Evolutionary conservation across 495 filamentous ascomycete genomes (phyloP).

Genomic region (Lasiosphaeria hispida): DNA sequence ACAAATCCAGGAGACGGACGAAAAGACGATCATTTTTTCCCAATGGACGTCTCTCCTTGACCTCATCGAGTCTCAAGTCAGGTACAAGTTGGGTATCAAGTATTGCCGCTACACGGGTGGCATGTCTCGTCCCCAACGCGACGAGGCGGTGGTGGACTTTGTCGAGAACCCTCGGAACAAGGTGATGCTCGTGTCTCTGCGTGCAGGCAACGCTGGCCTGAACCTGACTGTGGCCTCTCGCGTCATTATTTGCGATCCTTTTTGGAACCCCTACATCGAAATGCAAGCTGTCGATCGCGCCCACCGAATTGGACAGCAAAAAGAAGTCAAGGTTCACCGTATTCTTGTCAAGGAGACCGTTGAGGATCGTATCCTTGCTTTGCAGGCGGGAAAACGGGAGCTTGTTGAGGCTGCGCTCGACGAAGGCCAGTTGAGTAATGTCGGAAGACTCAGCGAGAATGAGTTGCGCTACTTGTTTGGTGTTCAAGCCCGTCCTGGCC

Average conservation of each 20-base stretch:
- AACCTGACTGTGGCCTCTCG: conserved; percentile 85
- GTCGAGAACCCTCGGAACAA: conserved; percentile 60
- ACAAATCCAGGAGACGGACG: conserved; percentile 36
- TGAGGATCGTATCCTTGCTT: conserved; percentile 80
- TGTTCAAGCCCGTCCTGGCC: not conserved
- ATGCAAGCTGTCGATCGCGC: conserved; percentile 93
- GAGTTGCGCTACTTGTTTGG: conserved; percentile 71
- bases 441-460: conserved; percentile 57
- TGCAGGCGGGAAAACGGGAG: conserved; percentile 82
- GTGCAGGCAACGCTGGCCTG: conserved; percentile 87
- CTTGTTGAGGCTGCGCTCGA: conserved; percentile 81
- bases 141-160: conserved; percentile 71
- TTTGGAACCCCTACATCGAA: conserved; percentile 96
- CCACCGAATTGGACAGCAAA: conserved; percentile 82
- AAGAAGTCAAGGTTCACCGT: conserved; percentile 74
- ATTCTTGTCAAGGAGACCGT: conserved; percentile 76
- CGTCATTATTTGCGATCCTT: conserved; percentile 90
- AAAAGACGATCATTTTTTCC: conserved; percentile 92
- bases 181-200: conserved; percentile 85
- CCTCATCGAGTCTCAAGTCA: conserved; percentile 85
- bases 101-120: conserved; percentile 84
- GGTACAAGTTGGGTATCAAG: conserved; percentile 50
- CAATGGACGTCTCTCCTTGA: conserved; percentile 91
- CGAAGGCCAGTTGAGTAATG: conserved; percentile 65
- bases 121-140: conserved; percentile 69